These are phyloP conservation scores for Annulohypoxylon nitens DNA, from an alignment of 495 filamentous ascomycete genomes.

Conservation along the genomic window DNA sequence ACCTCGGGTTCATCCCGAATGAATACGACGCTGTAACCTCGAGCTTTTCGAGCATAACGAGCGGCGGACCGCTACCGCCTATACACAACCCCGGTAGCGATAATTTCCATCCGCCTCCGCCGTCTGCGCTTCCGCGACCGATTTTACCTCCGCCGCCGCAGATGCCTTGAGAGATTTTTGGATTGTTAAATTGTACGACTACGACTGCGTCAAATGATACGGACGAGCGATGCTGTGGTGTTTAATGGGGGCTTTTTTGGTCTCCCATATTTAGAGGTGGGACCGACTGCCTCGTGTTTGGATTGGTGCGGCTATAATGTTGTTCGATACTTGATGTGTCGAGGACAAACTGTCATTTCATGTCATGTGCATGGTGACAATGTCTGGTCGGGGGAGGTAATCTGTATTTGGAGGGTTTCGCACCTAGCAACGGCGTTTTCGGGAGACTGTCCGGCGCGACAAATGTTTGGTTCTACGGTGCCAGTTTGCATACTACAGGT, in stretches of 20 bases:
- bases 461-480: slow-evolving; percentile 43
- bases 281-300: slow-evolving; percentile 3
- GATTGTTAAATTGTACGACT: slow-evolving; percentile 16
- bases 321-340: slow-evolving; percentile 29
- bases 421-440: slow-evolving; percentile 42
- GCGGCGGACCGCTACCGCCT: slow-evolving; percentile 47
- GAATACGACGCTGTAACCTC: slow-evolving; percentile 50
- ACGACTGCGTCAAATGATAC: slow-evolving; percentile 14
- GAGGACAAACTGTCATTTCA: slow-evolving; percentile 15
- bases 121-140: slow-evolving; percentile 37
- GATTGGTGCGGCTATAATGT: slow-evolving; percentile 29
- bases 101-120: slow-evolving; percentile 35
- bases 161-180: slow-evolving; percentile 20
- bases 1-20: slow-evolving; percentile 56
- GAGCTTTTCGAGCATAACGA: slow-evolving; percentile 62
- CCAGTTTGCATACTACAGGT: slow-evolving; percentile 42
- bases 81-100: slow-evolving; percentile 40
- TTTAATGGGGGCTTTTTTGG: slow-evolving; percentile 2
- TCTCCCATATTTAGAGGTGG: not conserved
- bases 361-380: slow-evolving; percentile 25
- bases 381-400: slow-evolving; percentile 33
- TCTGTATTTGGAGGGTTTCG: slow-evolving; percentile 37
- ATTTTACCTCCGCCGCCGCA: slow-evolving; percentile 29
- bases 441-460: slow-evolving; percentile 38
- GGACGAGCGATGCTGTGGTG: slow-evolving; percentile 25